Conservation (phyloP, 352 stramenopile genomes). For the Phytopythium cucurbitacearum region DNA sequence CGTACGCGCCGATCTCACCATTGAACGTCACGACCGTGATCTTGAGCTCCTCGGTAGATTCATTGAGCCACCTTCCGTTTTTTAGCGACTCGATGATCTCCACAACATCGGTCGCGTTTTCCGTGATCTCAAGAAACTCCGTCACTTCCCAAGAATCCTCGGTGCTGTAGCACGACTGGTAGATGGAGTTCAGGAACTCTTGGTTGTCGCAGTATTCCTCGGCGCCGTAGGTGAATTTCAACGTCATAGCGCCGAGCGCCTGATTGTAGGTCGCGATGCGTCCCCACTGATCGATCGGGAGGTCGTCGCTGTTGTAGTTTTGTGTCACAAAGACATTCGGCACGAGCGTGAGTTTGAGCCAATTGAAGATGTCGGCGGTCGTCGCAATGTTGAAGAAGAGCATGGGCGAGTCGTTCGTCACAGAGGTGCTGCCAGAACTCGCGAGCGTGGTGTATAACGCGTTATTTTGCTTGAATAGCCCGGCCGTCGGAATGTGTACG, state of each 20-base stretch:
- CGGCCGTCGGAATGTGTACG: slow-evolving; percentile 29
- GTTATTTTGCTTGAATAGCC: slow-evolving; percentile 26
- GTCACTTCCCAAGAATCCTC: slow-evolving; percentile 10
- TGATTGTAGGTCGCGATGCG: slow-evolving; percentile 28
- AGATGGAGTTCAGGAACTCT: slow-evolving; percentile 25
- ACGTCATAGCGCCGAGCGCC: slow-evolving; percentile 29
- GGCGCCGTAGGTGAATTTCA: slow-evolving; percentile 13
- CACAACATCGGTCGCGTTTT: slow-evolving; percentile 17
- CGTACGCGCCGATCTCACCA: slow-evolving; percentile 31
- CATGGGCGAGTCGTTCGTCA: slow-evolving; percentile 28
- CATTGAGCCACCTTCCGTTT: slow-evolving; percentile 24
- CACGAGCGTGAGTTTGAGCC: slow-evolving; percentile 36
- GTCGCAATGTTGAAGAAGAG: slow-evolving; percentile 33
- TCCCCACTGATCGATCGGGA: slow-evolving; percentile 22
- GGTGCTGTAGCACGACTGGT: slow-evolving; percentile 30
- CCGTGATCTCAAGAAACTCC: slow-evolving; percentile 26
- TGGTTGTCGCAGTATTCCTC: slow-evolving; percentile 8
- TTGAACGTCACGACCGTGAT: slow-evolving; percentile 49
- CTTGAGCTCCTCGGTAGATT: slow-evolving; percentile 22
- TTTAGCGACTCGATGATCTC: slow-evolving; percentile 18
- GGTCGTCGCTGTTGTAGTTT: slow-evolving; percentile 29
- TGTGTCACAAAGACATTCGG: slow-evolving; percentile 38
- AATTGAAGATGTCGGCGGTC: slow-evolving; percentile 29
- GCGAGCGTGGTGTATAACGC: slow-evolving; percentile 25
- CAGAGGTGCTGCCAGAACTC: slow-evolving; percentile 36